Evolutionary conservation across 164 flowering plant species (phyloP).

Genomic region (Chimonanthus praecox): DNA sequence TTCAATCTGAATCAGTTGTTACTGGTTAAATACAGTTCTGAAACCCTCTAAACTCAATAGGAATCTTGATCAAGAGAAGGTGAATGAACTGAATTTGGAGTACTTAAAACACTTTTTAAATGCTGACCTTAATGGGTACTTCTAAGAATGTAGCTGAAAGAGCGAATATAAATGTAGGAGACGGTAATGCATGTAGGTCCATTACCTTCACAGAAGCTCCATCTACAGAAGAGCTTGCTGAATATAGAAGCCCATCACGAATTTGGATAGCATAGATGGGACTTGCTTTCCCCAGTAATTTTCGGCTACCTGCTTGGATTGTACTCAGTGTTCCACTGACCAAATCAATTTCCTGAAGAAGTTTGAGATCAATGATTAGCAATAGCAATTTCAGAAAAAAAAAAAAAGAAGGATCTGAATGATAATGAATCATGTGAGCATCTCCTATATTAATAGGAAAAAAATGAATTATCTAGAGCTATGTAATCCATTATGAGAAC

Average conservation of each 20-base stretch:
- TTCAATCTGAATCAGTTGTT: too few species aligned
- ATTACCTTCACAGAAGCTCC: slow-evolving; percentile 72
- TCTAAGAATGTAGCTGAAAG: too few species aligned
- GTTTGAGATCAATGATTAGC: neutral
- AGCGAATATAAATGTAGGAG: too few species aligned
- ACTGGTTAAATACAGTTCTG: too few species aligned
- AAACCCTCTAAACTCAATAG: too few species aligned
- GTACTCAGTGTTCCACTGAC: slow-evolving; percentile 53
- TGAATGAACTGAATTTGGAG: too few species aligned
- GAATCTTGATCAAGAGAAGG: too few species aligned
- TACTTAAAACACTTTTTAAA: too few species aligned
- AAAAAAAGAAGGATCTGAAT: neutral
- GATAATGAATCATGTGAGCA: neutral
- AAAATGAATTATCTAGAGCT: neutral
- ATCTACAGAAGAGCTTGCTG: slow-evolving; percentile 57
- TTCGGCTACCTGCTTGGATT: slow-evolving; percentile 56
- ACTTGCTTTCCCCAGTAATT: slow-evolving; percentile 53
- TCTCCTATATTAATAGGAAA: neutral
- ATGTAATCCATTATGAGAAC: too few species aligned
- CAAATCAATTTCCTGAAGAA: slow-evolving; percentile 69
- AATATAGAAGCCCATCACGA: slow-evolving; percentile 46
- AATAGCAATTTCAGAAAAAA: neutral
- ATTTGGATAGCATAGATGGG: slow-evolving; percentile 55
- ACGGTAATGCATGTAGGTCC: neutral
- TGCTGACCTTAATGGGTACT: too few species aligned